Evolutionary conservation across 2,329 filamentous ascomycete genomes (phyloP).

Genomic region (Tolypocladium cylindrosporum): DNA sequence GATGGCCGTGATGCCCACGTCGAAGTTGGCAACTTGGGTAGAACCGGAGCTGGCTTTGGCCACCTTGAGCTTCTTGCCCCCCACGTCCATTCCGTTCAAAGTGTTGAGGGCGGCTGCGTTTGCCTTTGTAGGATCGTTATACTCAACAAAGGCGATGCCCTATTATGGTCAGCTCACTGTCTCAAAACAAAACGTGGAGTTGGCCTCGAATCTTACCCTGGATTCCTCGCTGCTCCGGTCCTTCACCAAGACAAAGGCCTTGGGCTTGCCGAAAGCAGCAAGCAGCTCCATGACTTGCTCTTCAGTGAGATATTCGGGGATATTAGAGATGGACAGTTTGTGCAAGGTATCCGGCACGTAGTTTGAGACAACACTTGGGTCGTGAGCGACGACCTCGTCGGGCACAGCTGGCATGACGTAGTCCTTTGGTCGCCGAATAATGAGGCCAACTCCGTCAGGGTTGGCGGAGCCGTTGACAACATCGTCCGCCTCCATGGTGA

Average conservation of each 20-base stretch:
- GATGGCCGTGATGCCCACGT: slow-evolving; percentile 96
- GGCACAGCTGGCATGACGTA: slow-evolving; percentile 83
- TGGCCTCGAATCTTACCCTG: slow-evolving; percentile 45
- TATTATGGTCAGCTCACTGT: slow-evolving; percentile 22
- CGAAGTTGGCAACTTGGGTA: slow-evolving; percentile 83
- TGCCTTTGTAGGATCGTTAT: slow-evolving; percentile 56
- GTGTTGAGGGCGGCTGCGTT: slow-evolving; percentile 85
- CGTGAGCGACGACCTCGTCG: slow-evolving; percentile 57
- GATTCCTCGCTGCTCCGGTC: slow-evolving; percentile 80
- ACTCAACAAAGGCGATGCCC: slow-evolving; percentile 97
- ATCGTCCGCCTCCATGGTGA: slow-evolving; percentile 71
- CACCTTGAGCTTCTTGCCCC: slow-evolving; percentile 77
- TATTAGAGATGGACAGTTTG: slow-evolving; percentile 88
- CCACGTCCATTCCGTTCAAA: slow-evolving; percentile 86
- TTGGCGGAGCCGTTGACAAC: slow-evolving; percentile 40
- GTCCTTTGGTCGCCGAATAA: slow-evolving; percentile 84
- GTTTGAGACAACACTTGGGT: slow-evolving; percentile 67
- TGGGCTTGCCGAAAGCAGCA: slow-evolving; percentile 83
- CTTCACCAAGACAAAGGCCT: slow-evolving; percentile 83
- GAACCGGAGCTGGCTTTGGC: slow-evolving; percentile 84
- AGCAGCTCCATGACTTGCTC: slow-evolving; percentile 88
- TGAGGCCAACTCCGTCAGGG: slow-evolving; percentile 50
- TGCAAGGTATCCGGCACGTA: slow-evolving; percentile 85
- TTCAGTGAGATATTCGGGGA: slow-evolving; percentile 79
- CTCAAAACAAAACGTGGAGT: not conserved